Conservation (phyloP, 805 yeast species). For the Cyberlindnera petersonii region DNA sequence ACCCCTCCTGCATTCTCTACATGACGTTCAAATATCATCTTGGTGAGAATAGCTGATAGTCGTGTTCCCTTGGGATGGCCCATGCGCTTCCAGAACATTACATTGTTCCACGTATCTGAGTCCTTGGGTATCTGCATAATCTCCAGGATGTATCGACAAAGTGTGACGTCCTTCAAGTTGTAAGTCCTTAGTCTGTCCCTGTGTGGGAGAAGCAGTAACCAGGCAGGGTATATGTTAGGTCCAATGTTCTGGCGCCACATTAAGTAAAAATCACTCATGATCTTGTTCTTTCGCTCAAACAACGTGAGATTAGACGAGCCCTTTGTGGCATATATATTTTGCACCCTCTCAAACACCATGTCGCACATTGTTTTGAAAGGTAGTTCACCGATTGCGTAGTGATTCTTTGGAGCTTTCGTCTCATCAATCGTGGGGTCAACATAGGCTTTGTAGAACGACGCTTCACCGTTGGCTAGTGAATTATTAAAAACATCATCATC, state of each 20-base stretch:
- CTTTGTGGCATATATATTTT: neutral
- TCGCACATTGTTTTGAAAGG: constrained; percentile 6
- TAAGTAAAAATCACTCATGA: constrained; percentile 39
- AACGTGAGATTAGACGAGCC: neutral
- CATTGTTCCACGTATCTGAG: constrained; percentile 53
- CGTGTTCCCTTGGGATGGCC: constrained; percentile 37
- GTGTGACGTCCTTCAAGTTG: constrained; percentile 56
- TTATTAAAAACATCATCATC: neutral
- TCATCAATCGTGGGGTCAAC: constrained; percentile 7
- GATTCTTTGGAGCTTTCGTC: constrained; percentile 1
- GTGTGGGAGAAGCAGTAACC: constrained; percentile 58
- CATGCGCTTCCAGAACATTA: constrained; percentile 44
- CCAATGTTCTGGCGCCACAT: constrained; percentile 56
- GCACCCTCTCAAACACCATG: constrained; percentile 15
- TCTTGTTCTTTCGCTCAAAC: constrained; percentile 8
- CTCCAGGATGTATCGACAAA: constrained; percentile 49
- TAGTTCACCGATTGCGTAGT: neutral
- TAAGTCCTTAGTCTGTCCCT: constrained; percentile 56
- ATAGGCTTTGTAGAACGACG: no score
- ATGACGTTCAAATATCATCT: constrained; percentile 46
- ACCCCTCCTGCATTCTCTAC: constrained; percentile 32
- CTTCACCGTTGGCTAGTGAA: no score
- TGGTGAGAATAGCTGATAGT: constrained; percentile 46
- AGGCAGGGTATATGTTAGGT: constrained; percentile 61
- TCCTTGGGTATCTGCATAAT: constrained; percentile 56